phyloP scores from a whole-genome alignment of 1,139 yeast species.

The Lodderomyces parapsilosis region DNA sequence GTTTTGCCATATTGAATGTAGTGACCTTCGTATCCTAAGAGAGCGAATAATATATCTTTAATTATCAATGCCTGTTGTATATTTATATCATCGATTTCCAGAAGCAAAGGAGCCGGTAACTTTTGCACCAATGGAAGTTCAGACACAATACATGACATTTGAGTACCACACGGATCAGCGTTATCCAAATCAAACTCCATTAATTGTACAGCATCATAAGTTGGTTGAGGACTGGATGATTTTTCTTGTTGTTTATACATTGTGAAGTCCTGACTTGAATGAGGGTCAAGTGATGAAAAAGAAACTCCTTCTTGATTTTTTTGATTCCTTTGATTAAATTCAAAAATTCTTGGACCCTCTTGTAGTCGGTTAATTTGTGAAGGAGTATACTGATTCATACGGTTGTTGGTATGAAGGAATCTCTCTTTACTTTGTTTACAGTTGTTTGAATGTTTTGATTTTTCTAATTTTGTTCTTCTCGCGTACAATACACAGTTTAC shows the following conservation, averaged over 20 bases:
- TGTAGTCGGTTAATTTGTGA: slow-evolving; percentile 2
- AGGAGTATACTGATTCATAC: slow-evolving; percentile 4
- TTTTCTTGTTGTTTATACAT: not conserved
- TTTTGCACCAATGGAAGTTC: slow-evolving; percentile 8
- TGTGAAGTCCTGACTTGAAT: not conserved
- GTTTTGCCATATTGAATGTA: slow-evolving; percentile 68
- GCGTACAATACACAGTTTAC: not conserved
- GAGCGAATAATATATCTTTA: slow-evolving; percentile 65
- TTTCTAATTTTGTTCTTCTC: not conserved
- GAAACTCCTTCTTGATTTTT: not conserved
- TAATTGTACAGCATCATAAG: not conserved
- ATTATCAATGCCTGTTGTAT: slow-evolving; percentile 73
- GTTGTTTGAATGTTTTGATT: not conserved
- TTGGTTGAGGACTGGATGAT: not conserved
- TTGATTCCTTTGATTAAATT: not conserved
- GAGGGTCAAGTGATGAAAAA: not conserved
- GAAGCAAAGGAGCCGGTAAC: slow-evolving; percentile 43
- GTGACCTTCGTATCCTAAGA: slow-evolving; percentile 78
- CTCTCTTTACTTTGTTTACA: slow-evolving; percentile 4
- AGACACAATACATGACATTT: slow-evolving; percentile 6
- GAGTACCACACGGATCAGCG: slow-evolving; percentile 5
- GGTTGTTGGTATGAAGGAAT: too few relatives aligned
- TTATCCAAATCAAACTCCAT: not conserved
- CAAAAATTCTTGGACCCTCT: not conserved
- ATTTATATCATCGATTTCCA: slow-evolving; percentile 41